Conservation (phyloP, 176 grass and related monocot species). For the Musa itinerans region DNA sequence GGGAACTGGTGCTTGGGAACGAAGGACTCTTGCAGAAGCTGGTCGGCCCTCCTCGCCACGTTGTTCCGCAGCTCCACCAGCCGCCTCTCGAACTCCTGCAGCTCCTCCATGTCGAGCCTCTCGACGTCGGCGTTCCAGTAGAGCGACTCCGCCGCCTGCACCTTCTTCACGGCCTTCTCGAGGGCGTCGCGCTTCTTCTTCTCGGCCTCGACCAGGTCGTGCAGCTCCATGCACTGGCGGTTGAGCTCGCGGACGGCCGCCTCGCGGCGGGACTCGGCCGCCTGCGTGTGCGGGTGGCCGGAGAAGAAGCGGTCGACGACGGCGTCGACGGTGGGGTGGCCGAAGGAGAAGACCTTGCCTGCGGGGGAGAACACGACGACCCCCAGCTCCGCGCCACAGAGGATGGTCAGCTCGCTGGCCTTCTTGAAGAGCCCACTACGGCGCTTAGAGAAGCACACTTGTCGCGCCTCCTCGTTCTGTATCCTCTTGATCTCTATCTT, state of each 20-base stretch:
- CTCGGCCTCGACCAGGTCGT: conserved; percentile 16
- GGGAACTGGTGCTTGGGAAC: conserved; percentile 2
- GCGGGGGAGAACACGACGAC: conserved; percentile 25
- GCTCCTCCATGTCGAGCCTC: conserved; percentile 16
- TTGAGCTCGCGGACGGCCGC: conserved; percentile 18
- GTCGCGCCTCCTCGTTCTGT: conserved; percentile 30
- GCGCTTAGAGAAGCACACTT: conserved; percentile 31
- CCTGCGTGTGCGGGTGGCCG: not conserved
- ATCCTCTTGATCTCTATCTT: conserved; percentile 33
- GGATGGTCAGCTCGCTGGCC: conserved; percentile 27
- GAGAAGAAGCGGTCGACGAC: conserved; percentile 21
- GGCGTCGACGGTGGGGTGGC: conserved; percentile 25
- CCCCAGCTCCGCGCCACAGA: conserved; percentile 21
- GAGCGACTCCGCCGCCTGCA: not conserved
- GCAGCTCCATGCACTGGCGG: conserved; percentile 21
- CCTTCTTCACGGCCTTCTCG: conserved; percentile 12
- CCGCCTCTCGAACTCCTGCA: conserved; percentile 22
- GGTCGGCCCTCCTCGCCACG: conserved; percentile 22
- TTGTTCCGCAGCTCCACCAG: conserved; percentile 19
- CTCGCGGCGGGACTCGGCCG: not conserved
- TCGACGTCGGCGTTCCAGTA: conserved; percentile 22
- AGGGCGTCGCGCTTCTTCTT: conserved; percentile 9
- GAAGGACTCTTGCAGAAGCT: conserved; percentile 24
- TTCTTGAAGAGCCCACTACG: conserved; percentile 25
- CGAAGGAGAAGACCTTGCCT: conserved; percentile 30